Conservation (phyloP, 768 basidiomycete genomes). For the Boletus sp. region DNA sequence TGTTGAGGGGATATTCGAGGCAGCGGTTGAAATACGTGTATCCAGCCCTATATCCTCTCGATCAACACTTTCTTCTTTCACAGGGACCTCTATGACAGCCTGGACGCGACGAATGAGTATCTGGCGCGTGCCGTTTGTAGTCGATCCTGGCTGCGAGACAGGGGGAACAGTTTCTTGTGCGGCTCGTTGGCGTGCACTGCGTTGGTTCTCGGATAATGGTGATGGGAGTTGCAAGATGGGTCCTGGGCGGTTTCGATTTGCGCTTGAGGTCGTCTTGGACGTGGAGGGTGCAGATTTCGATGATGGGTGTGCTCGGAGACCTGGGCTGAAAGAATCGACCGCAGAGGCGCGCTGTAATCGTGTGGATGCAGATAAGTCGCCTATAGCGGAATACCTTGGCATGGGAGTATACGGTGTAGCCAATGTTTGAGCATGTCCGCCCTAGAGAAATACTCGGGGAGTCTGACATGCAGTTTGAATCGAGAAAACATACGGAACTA, state of each 20-base stretch:
- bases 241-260: conserved; percentile 10
- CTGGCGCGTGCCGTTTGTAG: conserved; percentile 18
- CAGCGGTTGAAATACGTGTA: conserved; percentile 7
- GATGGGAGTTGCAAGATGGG: conserved; percentile 27
- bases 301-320: conserved; percentile 33
- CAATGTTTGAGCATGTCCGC: conserved; percentile 14
- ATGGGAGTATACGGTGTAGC: conserved; percentile 36
- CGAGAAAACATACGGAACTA: conserved; percentile 36
- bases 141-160: conserved; percentile 5
- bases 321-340: conserved; percentile 20
- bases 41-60: conserved; percentile 29
- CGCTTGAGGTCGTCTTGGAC: conserved; percentile 21
- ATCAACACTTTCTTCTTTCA: conserved; percentile 61
- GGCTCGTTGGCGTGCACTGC: conserved; percentile 22
- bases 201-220: conserved; percentile 32
- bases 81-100: conserved; percentile 53
- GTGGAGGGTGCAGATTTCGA: conserved; percentile 30
- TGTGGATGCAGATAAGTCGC: conserved; percentile 32
- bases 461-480: not conserved
- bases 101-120: conserved; percentile 61
- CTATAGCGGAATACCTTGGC: conserved; percentile 17
- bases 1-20: conserved; percentile 11
- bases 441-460: conserved; percentile 10
- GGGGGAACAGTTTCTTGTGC: conserved; percentile 2
- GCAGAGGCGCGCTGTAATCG: conserved; percentile 15